Conservation (phyloP, 2,329 filamentous ascomycete species). For the Trichoderma endophyticum region DNA sequence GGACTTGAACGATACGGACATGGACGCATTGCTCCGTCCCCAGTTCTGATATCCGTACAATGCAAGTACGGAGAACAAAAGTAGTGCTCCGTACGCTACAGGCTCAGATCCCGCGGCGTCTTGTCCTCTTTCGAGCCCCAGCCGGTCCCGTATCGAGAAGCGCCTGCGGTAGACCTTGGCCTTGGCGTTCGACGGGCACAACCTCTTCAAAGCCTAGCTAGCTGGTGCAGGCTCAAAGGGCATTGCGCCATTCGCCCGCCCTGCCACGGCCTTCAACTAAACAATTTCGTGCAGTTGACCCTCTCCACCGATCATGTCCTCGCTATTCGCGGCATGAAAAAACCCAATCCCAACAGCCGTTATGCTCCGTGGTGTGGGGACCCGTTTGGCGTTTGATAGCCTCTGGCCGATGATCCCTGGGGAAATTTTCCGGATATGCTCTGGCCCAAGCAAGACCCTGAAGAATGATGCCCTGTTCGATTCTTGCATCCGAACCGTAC, state of each 20-base stretch:
- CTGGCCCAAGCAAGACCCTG: not conserved
- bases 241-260: slow-evolving; percentile 14
- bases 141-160: not conserved
- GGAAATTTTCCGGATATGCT: slow-evolving; percentile 15
- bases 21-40: not conserved
- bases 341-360: slow-evolving; percentile 9
- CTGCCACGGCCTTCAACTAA: not conserved
- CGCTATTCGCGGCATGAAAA: slow-evolving; percentile 17
- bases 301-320: slow-evolving; percentile 5
- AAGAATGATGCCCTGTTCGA: not conserved
- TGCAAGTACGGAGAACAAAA: slow-evolving; percentile 3
- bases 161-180: not conserved
- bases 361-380: slow-evolving; percentile 6
- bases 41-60: not conserved
- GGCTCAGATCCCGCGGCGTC: slow-evolving; percentile 9
- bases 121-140: not conserved
- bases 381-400: slow-evolving; percentile 10
- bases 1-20: not conserved
- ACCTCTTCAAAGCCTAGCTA: not conserved
- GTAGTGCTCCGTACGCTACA: not conserved
- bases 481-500: not conserved
- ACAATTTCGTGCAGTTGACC: not conserved
- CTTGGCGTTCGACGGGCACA: not conserved
- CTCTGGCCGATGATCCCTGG: slow-evolving; percentile 4
- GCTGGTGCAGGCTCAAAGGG: not conserved